Base-by-base conservation (phyloP, 176 grass and related monocot species). In the Themeda triandra region DNA sequence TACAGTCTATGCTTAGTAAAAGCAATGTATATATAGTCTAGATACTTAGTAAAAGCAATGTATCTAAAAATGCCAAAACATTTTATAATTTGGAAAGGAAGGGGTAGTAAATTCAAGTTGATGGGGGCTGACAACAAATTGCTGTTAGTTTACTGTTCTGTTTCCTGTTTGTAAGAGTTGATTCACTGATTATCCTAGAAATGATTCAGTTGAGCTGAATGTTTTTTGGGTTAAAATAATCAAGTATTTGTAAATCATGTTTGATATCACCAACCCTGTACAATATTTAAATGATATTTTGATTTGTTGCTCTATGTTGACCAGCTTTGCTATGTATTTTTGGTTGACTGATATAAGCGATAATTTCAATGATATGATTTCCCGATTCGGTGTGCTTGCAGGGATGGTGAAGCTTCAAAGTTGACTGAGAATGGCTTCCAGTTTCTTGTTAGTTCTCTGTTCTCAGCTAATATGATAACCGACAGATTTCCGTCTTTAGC, bases 401-500 rank as follows among this genome's bases (percentile, higher is more conserved):
- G 96, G 85, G 92, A 98, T 42, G 81, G 86, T 85, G 96, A 95
- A 86, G 77, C 91, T 90, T 80, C 91, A 58, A 98, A 89, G 80
- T 90, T 98, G 85, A 92, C 92, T 54, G 96, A 98, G 85, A 98
- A 95, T 75, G 96, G 96, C 66, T 95, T 98, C 87, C 96, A 98
- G 30, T 98, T 95, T 76, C 92, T 98, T 72, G 91, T 95, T 35
- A 40, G 92, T 66, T 28, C 69, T 75, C 6, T 46, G 73, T 28
- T 91, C 36, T 84, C 63, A 46, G 67, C 62, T 82, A 66, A 88
- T 86, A 35, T 13, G 24, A 14, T 83, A 78, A 74, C 23, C 72
- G 42, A 25, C 35, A 81, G 0, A 72, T 46, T 95, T 84, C 41
- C 28, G 56, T 45, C 10, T 82, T 90, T 32, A 2, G 32, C 49